These are phyloP conservation scores for Elasticomyces elasticus DNA, from an alignment of 495 filamentous ascomycete species.

Conservation along the genomic window DNA sequence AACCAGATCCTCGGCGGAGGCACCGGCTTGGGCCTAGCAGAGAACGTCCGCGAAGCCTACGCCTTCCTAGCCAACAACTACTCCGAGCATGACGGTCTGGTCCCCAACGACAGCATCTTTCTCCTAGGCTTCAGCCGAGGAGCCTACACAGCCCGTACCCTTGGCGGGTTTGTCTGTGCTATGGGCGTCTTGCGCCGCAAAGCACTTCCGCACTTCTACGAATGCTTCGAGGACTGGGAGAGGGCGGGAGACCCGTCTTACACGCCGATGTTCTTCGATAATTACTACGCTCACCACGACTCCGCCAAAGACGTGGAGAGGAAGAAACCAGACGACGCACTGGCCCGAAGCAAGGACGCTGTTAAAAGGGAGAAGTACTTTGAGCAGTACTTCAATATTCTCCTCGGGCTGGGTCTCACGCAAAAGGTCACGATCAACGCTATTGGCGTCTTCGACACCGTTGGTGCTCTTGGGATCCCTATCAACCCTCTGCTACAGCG, in stretches of 20 bases:
- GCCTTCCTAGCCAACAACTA: conserved; percentile 35
- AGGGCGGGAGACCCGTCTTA: conserved; percentile 20
- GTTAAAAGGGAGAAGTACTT: conserved; percentile 1
- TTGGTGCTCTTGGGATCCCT: conserved; percentile 34
- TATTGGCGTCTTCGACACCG: conserved; percentile 20
- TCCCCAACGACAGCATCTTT: conserved; percentile 25
- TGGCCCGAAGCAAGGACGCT: background rate
- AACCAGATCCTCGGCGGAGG: conserved; percentile 20
- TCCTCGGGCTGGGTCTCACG: conserved; percentile 42
- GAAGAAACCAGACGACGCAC: background rate
- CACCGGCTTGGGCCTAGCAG: conserved; percentile 19
- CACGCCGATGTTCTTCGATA: conserved; percentile 20
- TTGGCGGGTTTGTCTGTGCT: conserved; percentile 32
- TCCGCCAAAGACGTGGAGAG: background rate
- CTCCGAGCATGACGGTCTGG: conserved; percentile 27
- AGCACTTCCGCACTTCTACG: conserved; percentile 23
- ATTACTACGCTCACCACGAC: conserved; percentile 11
- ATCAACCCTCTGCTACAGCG: conserved; percentile 20
- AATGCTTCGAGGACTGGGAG: conserved; percentile 27
- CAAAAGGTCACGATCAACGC: conserved; percentile 28
- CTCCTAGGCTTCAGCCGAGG: conserved; percentile 36
- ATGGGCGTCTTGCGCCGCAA: conserved; percentile 29
- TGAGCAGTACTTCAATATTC: conserved; percentile 30
- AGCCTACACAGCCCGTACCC: conserved; percentile 32
- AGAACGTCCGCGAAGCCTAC: conserved; percentile 30